These are phyloP conservation scores for Excoecaria cochinchinensis DNA, from an alignment of 345 rosid species.

Conservation along the genomic window DNA sequence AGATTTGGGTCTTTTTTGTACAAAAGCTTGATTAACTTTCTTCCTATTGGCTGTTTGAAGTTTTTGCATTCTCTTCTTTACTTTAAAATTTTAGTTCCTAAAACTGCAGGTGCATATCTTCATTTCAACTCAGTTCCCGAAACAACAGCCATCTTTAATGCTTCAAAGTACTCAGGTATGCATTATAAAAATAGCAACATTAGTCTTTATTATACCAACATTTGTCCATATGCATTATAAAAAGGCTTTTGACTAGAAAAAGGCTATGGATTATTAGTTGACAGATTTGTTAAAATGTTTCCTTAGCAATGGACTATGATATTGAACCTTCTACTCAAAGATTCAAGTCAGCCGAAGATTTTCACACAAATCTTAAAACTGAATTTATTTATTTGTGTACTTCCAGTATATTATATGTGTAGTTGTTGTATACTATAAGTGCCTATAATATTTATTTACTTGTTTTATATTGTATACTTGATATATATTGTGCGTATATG, in stretches of 20 bases:
- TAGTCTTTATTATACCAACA: background rate
- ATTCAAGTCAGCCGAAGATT: background rate
- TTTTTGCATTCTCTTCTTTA: background rate
- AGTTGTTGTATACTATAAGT: no score
- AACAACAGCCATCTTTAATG: conserved; percentile 71
- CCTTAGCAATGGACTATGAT: background rate
- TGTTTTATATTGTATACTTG: no score
- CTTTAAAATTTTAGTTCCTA: background rate
- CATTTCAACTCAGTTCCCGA: conserved; percentile 78
- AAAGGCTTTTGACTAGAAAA: background rate
- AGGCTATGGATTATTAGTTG: background rate
- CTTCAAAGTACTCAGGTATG: conserved; percentile 87
- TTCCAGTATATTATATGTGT: no score
- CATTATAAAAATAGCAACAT: background rate
- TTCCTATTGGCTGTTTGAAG: no score
- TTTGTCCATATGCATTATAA: background rate
- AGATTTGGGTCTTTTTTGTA: conserved; percentile 37
- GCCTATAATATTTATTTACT: no score
- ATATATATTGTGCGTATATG: no score
- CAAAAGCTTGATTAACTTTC: background rate
- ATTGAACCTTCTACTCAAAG: background rate
- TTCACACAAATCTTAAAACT: background rate
- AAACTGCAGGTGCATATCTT: conserved; percentile 63
- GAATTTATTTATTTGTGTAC: background rate
- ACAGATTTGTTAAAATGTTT: background rate